phyloP scores from a whole-genome alignment of 73 alveolate genomes.

The Paramecium sexaurelia region DNA sequence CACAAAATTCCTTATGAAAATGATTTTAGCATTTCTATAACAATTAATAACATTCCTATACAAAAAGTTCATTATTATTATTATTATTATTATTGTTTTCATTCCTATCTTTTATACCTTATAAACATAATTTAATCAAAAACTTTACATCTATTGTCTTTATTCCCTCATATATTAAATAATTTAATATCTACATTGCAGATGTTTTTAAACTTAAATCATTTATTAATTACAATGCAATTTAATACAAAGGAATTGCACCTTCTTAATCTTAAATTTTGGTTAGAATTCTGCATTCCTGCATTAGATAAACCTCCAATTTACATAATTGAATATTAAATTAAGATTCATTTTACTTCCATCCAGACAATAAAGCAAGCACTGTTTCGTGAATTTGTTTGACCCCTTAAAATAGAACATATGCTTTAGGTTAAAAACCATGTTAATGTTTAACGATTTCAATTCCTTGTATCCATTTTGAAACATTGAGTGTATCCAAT shows the following conservation, averaged over 20 bases:
- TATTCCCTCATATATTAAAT: neutral
- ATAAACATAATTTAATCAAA: neutral
- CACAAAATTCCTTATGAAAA: slow-evolving; percentile 30
- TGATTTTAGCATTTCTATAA: neutral
- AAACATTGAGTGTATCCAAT: neutral
- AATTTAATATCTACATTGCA: neutral
- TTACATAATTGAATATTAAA: neutral
- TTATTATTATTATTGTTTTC: neutral
- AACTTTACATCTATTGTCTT: neutral
- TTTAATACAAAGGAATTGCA: neutral
- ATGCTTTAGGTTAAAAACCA: slow-evolving; percentile 40
- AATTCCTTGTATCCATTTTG: slow-evolving; percentile 30
- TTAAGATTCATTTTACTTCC: neutral
- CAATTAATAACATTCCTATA: neutral
- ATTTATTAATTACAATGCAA: neutral
- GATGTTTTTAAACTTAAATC: neutral
- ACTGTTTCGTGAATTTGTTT: slow-evolving; percentile 40
- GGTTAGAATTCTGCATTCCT: neutral
- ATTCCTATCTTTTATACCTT: neutral
- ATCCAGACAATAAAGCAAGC: neutral
- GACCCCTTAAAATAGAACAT: neutral
- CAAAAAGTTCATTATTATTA: neutral
- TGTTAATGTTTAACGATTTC: slow-evolving; percentile 7
- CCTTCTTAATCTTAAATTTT: neutral
- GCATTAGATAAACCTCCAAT: neutral